Conservation (phyloP, 1,284 basidiomycete species). For the Ustilago lituana region DNA sequence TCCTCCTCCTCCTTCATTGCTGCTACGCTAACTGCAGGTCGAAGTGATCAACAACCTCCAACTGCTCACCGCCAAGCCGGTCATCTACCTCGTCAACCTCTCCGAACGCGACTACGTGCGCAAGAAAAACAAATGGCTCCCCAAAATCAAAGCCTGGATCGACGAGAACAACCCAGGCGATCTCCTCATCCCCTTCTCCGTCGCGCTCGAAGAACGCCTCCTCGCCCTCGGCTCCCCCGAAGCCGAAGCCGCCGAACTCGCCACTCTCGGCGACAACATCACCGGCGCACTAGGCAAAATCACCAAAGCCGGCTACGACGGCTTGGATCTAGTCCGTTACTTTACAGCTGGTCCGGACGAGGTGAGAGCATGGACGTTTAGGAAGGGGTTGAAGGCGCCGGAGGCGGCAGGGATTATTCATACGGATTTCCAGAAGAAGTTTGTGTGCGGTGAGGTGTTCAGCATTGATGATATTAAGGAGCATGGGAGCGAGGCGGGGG, state of each 20-base stretch:
- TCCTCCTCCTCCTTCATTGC: background rate
- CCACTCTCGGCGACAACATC: slow-evolving; percentile 58
- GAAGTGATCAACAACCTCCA: slow-evolving; percentile 92
- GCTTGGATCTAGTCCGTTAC: slow-evolving; percentile 64
- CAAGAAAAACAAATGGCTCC: slow-evolving; percentile 99
- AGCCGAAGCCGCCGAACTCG: slow-evolving; percentile 60
- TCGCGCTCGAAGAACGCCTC: slow-evolving; percentile 92
- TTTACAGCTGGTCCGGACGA: slow-evolving; percentile 97
- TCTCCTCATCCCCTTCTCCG: slow-evolving; percentile 94
- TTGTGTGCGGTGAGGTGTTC: slow-evolving; percentile 99
- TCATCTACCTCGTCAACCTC: slow-evolving; percentile 97
- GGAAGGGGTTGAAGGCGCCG: slow-evolving; percentile 91
- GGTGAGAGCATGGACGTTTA: slow-evolving; percentile 95
- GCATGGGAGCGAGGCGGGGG: slow-evolving; percentile 85
- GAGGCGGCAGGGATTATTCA: slow-evolving; percentile 99
- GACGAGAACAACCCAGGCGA: slow-evolving; percentile 97
- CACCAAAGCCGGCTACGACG: slow-evolving; percentile 65
- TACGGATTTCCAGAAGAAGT: slow-evolving; percentile 93
- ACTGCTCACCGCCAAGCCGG: slow-evolving; percentile 94
- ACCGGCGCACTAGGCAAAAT: slow-evolving; percentile 64
- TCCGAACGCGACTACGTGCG: slow-evolving; percentile 93
- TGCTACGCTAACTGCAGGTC: slow-evolving; percentile 73
- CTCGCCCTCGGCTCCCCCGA: slow-evolving; percentile 69
- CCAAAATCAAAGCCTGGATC: slow-evolving; percentile 99
- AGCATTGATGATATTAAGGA: slow-evolving; percentile 89